phyloP scores from a whole-genome alignment of 768 basidiomycete species.

The Mycena rosella region DNA sequence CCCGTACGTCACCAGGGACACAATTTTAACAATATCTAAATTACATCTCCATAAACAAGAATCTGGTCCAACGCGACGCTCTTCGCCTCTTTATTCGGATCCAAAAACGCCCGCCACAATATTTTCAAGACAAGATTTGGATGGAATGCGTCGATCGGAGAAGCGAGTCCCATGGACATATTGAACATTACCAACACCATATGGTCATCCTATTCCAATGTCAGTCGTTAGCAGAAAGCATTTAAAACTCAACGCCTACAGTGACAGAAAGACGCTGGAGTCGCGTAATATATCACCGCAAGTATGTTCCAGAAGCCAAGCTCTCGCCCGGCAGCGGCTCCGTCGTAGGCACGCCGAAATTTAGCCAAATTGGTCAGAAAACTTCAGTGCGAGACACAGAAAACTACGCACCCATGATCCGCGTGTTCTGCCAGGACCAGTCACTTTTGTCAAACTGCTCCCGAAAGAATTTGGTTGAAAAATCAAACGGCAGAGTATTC shows the following conservation, averaged over 20 bases:
- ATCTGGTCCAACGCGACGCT: too few species aligned
- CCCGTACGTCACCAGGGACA: too few species aligned
- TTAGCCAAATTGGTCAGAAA: too few species aligned
- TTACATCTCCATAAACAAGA: too few species aligned
- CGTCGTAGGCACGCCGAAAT: constrained; percentile 15
- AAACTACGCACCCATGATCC: neutral
- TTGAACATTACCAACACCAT: constrained; percentile 33
- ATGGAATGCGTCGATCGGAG: constrained; percentile 35
- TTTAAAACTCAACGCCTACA: constrained; percentile 1
- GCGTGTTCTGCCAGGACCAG: constrained; percentile 28
- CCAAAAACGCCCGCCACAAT: constrained; percentile 27
- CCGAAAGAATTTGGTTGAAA: constrained; percentile 35
- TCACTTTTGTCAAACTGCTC: constrained; percentile 34
- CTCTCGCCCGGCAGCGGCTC: constrained; percentile 2
- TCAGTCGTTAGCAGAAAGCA: neutral
- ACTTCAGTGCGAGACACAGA: too few species aligned
- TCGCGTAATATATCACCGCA: constrained; percentile 9
- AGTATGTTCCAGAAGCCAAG: constrained; percentile 7
- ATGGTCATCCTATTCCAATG: constrained; percentile 33
- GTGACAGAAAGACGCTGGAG: constrained; percentile 27
- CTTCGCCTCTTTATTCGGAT: neutral
- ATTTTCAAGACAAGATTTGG: constrained; percentile 38
- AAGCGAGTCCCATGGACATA: constrained; percentile 26
- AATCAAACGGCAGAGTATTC: constrained; percentile 18
- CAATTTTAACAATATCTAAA: too few species aligned